Evolutionary conservation across 768 basidiomycete genomes (phyloP).

Genomic region (Holtermannia corniformis): DNA sequence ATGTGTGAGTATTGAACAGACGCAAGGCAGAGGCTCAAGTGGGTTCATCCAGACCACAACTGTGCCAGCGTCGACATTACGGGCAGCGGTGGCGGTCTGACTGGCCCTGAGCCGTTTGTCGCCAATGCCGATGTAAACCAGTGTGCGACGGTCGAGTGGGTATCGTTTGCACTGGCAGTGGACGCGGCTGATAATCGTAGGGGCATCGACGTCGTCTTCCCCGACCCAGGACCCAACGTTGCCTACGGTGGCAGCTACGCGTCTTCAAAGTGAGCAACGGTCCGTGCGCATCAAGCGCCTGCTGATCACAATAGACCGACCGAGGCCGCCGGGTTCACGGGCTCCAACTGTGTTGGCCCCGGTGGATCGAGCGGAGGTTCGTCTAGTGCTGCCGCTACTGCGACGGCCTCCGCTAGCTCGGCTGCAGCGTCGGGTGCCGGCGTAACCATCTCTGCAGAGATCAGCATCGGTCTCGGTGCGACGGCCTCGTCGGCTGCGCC

Average conservation of each 20-base stretch:
- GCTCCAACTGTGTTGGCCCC: slow-evolving; percentile 32
- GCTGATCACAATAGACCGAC: no score
- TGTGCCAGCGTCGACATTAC: slow-evolving; percentile 35
- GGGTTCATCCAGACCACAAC: slow-evolving; percentile 23
- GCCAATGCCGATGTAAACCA: slow-evolving; percentile 35
- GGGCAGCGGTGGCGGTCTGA: slow-evolving; percentile 32
- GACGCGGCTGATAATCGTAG: neutral
- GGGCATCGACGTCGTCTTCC: slow-evolving; percentile 32
- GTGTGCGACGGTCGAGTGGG: slow-evolving; percentile 31
- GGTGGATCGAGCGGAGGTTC: slow-evolving; percentile 2
- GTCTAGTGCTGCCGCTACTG: neutral
- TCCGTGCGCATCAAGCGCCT: neutral
- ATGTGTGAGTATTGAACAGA: slow-evolving; percentile 13
- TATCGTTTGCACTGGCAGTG: neutral
- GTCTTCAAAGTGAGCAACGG: slow-evolving; percentile 2
- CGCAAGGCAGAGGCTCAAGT: no score
- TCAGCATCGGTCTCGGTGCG: no score
- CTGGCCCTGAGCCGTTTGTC: slow-evolving; percentile 36
- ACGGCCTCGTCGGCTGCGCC: neutral
- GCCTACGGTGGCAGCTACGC: slow-evolving; percentile 31
- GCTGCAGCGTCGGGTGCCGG: neutral
- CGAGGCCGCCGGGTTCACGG: slow-evolving; percentile 22
- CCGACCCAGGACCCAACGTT: slow-evolving; percentile 32
- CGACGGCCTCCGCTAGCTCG: neutral
- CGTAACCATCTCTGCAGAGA: neutral